Percentiles rank a stretch among this genome's conserved stretches.
Conservation (phyloP, 2,329 filamentous ascomycete species). For the Talaromyces albobiverticillius region DNA sequence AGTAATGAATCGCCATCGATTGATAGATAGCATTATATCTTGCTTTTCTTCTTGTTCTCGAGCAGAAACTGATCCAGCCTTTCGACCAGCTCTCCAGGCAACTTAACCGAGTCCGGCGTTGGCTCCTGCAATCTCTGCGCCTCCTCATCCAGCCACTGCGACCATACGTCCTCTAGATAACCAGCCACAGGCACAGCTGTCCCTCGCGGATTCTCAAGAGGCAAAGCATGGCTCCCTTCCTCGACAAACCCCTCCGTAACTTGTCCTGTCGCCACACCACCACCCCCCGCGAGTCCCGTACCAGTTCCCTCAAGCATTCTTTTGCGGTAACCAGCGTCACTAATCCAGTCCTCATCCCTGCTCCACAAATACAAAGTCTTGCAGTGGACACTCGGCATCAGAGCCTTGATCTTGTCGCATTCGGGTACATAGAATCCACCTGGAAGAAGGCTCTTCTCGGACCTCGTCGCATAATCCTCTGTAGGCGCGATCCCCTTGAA, state of each 20-base stretch:
- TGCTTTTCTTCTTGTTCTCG: background rate
- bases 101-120: background rate
- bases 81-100: conserved; percentile 8
- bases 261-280: background rate
- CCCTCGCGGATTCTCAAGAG: conserved; percentile 9
- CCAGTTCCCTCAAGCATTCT: conserved; percentile 7
- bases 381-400: conserved; percentile 10
- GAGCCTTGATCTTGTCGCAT: conserved; percentile 10
- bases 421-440: conserved; percentile 11
- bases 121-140: conserved; percentile 1
- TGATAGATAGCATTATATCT: too few species aligned
- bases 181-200: conserved; percentile 7
- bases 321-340: conserved; percentile 8
- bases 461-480: conserved; percentile 10
- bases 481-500: conserved; percentile 8
- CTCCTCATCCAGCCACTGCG: conserved; percentile 6
- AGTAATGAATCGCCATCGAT: too few species aligned
- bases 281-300: conserved; percentile 6
- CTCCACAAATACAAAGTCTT: conserved; percentile 12
- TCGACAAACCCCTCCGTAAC: conserved; percentile 9
- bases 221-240: conserved; percentile 6
- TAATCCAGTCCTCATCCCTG: conserved; percentile 5
- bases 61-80: conserved; percentile 6
- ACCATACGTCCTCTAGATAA: conserved; percentile 5
- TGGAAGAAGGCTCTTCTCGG: conserved; percentile 6